Evolutionary conservation across 352 stramenopile species (phyloP), one percentile per base, ranked within the genome.

Genomic region (Phytophthora gonapodyides): DNA sequence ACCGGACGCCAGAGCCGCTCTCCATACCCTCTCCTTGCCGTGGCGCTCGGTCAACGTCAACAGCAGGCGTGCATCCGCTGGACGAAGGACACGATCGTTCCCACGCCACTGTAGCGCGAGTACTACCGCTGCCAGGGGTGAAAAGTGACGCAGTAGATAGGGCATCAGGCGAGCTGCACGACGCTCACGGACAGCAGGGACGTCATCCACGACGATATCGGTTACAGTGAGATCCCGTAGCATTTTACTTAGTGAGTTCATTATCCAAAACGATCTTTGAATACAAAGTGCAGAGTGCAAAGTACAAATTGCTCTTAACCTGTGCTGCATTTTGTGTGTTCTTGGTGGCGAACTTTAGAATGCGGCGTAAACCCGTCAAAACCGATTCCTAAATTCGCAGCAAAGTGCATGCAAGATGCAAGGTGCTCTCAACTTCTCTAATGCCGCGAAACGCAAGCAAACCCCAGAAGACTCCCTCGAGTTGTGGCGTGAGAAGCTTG

Each of bases 61-160:
- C n/a, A 54, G 16, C n/a, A 54, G 1, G 9, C 16, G 12, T 24
- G 46, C 46, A 24, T 54, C 34, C 17, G 17, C 21, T 15, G 19
- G 30, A 16, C 46, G 15, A 43, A 54, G 19, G 10, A 54, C 34
- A 2, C 46, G 34, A 7, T 43, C 19, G 17, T 54, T 54, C 5
- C 46, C 46, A 12, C 46, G 19, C 46, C 46, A 54, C 46, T 43
- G 34, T 11, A 54, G 34, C 15, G 34, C 46, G 7, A 43, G 1
- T 24, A 43, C 34, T 5, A 54, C 16, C 4, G 46, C 46, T 8
- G 11, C 40, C 7, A 34, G 31, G 15, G 46, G 34, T 5, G 46
- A 21, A 43, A 54, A 44, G 11, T 24, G 46, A 7, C 34, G 34
- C 19, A 54, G 46, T 37, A 54, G 33, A 8, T 44, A 43, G 11